phyloP scores from a whole-genome alignment of 2,329 filamentous ascomycete species.

The Epichloe typhina region DNA sequence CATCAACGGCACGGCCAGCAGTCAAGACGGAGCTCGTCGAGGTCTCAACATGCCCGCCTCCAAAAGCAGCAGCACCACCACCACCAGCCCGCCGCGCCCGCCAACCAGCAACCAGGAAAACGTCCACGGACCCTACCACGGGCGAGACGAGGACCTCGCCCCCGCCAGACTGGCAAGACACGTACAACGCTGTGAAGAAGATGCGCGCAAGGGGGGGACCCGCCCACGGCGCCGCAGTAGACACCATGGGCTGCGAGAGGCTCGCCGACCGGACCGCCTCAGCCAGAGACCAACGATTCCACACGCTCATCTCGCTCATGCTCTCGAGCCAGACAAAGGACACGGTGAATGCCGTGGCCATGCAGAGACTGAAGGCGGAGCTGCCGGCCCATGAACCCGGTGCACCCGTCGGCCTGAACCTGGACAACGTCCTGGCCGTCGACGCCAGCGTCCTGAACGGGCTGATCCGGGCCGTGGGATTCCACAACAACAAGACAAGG shows the following conservation, averaged over 20 bases:
- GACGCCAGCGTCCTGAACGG: constrained; percentile 52
- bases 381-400: constrained; percentile 40
- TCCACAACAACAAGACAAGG: constrained; percentile 89
- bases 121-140: constrained; percentile 21
- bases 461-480: constrained; percentile 74
- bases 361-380: constrained; percentile 64
- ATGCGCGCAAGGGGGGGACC: too few species aligned
- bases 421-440: constrained; percentile 66
- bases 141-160: constrained; percentile 34
- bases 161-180: constrained; percentile 69
- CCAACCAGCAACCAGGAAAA: constrained; percentile 33
- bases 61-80: constrained; percentile 14
- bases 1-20: constrained; percentile 7
- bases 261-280: too few species aligned
- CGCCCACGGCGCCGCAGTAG: too few species aligned
- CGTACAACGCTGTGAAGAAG: constrained; percentile 45
- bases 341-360: constrained; percentile 74
- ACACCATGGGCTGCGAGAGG: too few species aligned
- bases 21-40: constrained; percentile 26
- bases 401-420: constrained; percentile 44
- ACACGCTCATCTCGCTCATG: constrained; percentile 82
- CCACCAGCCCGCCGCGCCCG: constrained; percentile 19
- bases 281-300: constrained; percentile 54
- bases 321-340: constrained; percentile 88
- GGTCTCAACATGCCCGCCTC: constrained; percentile 14